Base-by-base conservation (phyloP, 1,284 basidiomycete species). In the Cutaneotrichosporon mucoides region DNA sequence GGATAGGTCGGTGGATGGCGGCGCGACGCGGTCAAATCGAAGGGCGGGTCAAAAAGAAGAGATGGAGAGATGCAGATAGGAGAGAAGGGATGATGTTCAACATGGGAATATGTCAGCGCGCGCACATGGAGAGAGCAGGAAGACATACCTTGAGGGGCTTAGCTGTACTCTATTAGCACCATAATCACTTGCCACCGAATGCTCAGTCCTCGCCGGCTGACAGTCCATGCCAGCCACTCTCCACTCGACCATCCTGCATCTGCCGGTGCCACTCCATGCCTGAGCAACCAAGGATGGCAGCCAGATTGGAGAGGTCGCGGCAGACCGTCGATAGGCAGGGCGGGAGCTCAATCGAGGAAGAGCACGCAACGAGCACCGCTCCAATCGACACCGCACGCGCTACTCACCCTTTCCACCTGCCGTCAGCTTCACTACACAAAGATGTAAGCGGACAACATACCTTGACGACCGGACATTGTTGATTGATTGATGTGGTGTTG, bases 61-160 rank as follows among this genome's bases (percentile, higher is more conserved):
- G 46, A 47, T 3, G 24, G 46, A 9, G 12, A n/a, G 33, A 50
- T 36, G 40, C 11, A 15, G 24, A 45, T 13, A 33, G n/a, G 38
- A 12, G 9, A 15, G 41, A 36, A 33, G 3, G 43, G 15, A 35
- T 6, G 42, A 47, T 40, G 33, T 33, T 10, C 40, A 11, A 46
- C 43, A 15, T 43, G 40, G 13, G 10, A 10, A 15, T 40, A 44
- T 24, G 37, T 16, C 34, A 7, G 11, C n/a, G 35, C 24, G 24
- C 24, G 24, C 24, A 24, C 24, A 24, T 24, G 24, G 24, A 24
- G 24, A 24, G 24, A 24, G 24, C 24, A 24, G 24, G 24, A 24
- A 9, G 46, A 60, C 64, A 3, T 38, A 66, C 65, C 65, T 68
- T 66, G 24, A 68, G 58, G 41, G 66, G 66, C 63, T 65, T 65